Base-by-base conservation (phyloP, 176 grass and related monocot species). In the Carex parvula region DNA sequence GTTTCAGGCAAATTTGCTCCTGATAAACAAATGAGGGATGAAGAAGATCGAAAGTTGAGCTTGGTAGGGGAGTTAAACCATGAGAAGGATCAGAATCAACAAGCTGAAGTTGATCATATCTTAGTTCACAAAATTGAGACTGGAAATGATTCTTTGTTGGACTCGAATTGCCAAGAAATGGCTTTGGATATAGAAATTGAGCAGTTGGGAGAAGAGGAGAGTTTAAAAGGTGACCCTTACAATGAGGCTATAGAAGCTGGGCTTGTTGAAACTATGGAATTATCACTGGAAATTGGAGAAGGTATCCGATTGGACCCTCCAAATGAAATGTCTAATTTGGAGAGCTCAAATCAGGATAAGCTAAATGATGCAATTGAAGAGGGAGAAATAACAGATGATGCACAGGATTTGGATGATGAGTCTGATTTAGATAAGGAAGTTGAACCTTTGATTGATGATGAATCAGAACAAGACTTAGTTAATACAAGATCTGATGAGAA, bases 321-420 rank as follows among this genome's bases (percentile, higher is more conserved):
- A 46, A 54, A 84, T 79, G 68, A 48, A 37, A 67, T 69, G 8
- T 54, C 60, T 8, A 83, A 83, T 56, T 26, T 48, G 11, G 21
- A 15, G 0, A 84, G 68, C 21, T 87, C 32, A 60, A 77, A 88
- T 86, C 8, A 48, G 70, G 30, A 37, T 42, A 21, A 79, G 11
- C 7, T 83, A 53, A 71, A 86, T 64, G 8, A 14, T 8, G 85
- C 9, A 64, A 72, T 75, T 81, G 95, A 94, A 85, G 95, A 98
- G 88, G 92, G 95, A 85, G 92, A 98, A 89, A 98, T 94, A 86
- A 89, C 92, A 62, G 92, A 85, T 37, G 91, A 91, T 33, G 79
- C 84, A 42, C 91, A 88, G 57, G 83, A 84, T 88, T 87, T 88
- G 70, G 79, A 77, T 79, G 83, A 50, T 72, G 56, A 84, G 55